phyloP scores from a whole-genome alignment of 2,329 filamentous ascomycete species.

The Escovopsis sp. region DNA sequence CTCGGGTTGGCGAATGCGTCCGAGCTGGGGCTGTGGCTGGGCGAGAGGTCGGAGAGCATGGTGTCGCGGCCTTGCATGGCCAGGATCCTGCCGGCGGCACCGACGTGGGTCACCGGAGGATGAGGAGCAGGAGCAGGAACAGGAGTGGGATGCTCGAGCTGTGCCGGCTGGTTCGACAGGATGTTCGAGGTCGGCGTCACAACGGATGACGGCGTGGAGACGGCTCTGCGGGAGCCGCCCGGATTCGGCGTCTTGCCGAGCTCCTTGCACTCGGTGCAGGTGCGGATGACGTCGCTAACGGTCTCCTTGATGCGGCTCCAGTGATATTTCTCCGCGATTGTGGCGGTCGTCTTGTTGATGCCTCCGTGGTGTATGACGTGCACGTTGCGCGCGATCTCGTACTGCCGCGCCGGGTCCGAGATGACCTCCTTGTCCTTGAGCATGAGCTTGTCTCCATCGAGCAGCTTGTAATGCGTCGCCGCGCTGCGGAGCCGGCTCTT shows the following conservation, averaged over 20 bases:
- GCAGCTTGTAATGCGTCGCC: slow-evolving; percentile 85
- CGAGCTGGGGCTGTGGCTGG: slow-evolving; percentile 12
- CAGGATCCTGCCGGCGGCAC: slow-evolving; percentile 12
- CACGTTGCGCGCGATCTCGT: slow-evolving; percentile 68
- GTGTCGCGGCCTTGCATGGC: slow-evolving; percentile 15
- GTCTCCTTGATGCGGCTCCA: slow-evolving; percentile 98
- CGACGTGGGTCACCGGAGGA: not conserved
- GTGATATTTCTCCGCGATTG: slow-evolving; percentile 86
- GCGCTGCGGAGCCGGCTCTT: slow-evolving; percentile 89
- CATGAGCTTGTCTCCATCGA: slow-evolving; percentile 70
- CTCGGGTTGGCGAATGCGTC: slow-evolving; percentile 32
- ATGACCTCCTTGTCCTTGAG: slow-evolving; percentile 97
- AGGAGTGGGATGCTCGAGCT: too few species aligned
- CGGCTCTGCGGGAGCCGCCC: slow-evolving; percentile 10
- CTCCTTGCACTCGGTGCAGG: slow-evolving; percentile 83
- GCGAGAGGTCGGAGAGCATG: slow-evolving; percentile 14
- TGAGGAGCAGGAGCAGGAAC: too few species aligned
- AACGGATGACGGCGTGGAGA: slow-evolving; percentile 1
- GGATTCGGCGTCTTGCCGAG: slow-evolving; percentile 39
- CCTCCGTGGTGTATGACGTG: slow-evolving; percentile 71
- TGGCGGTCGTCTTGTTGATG: slow-evolving; percentile 96
- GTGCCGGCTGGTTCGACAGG: too few species aligned
- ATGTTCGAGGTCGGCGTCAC: not conserved
- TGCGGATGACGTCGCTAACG: slow-evolving; percentile 84
- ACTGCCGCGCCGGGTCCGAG: slow-evolving; percentile 75